A percentile compares a stretch with the other conserved stretches of the same genome.
Evolutionary conservation across 2,329 filamentous ascomycete genomes (phyloP).

Genomic region (Zasmidium citrigriseum): DNA sequence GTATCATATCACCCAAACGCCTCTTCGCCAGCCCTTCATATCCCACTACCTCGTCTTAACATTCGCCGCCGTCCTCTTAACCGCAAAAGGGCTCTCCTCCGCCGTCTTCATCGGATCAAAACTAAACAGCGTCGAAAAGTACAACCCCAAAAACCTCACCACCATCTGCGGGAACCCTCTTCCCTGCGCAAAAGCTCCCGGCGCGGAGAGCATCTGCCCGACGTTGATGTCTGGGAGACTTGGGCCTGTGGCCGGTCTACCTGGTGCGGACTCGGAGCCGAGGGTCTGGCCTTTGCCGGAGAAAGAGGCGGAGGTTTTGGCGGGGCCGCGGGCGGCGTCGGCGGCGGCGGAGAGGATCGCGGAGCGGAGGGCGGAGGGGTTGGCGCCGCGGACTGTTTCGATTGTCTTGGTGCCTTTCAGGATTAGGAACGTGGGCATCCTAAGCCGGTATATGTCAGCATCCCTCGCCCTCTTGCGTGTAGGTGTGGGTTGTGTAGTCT

Average conservation of each 20-base stretch:
- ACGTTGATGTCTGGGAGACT: constrained; percentile 22
- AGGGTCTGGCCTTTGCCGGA: constrained; percentile 46
- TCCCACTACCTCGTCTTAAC: constrained; percentile 15
- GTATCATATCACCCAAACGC: neutral
- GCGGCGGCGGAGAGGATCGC: constrained; percentile 48
- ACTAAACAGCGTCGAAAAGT: constrained; percentile 47
- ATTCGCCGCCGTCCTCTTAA: constrained; percentile 33
- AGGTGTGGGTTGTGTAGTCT: constrained; percentile 3
- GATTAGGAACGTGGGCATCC: constrained; percentile 53
- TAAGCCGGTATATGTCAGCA: constrained; percentile 6
- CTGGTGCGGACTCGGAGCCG: constrained; percentile 25
- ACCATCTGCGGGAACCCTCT: constrained; percentile 41
- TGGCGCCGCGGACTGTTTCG: constrained; percentile 51
- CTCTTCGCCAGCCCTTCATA: neutral
- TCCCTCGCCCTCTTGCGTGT: neutral
- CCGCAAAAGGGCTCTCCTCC: constrained; percentile 46
- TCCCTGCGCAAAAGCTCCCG: constrained; percentile 33
- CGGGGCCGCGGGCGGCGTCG: constrained; percentile 41
- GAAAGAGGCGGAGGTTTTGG: constrained; percentile 37
- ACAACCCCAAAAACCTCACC: constrained; percentile 49
- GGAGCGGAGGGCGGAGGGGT: constrained; percentile 49
- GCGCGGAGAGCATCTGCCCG: constrained; percentile 27
- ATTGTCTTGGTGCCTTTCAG: constrained; percentile 45
- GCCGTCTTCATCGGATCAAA: constrained; percentile 48
- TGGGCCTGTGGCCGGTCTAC: constrained; percentile 3